These are phyloP conservation scores for Prunus fruticosa DNA, from an alignment of 306 rosid species.

Conservation along the genomic window DNA sequence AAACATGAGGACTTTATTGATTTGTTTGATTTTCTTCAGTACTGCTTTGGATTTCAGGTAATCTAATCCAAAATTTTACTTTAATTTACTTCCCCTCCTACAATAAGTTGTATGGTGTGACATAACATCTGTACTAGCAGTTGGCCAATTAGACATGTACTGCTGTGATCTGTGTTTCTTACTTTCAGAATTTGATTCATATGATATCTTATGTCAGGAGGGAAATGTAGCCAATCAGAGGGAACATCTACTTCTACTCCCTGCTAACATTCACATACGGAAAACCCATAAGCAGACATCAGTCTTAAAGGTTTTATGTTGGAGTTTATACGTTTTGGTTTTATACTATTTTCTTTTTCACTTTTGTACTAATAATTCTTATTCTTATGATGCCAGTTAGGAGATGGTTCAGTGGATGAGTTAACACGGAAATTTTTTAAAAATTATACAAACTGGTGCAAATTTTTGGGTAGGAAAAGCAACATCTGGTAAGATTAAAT, in stretches of 20 bases:
- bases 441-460: slow-evolving; percentile 88
- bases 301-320: slow-evolving; percentile 50
- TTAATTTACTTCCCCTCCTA: slow-evolving; percentile 1
- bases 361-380: background rate
- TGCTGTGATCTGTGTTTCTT: background rate
- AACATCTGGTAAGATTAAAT: slow-evolving; percentile 67
- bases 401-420: slow-evolving; percentile 79
- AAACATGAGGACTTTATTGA: slow-evolving; percentile 60
- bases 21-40: slow-evolving; percentile 89
- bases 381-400: slow-evolving; percentile 49
- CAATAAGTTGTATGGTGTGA: background rate
- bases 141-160: background rate
- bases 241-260: slow-evolving; percentile 88
- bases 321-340: slow-evolving; percentile 21
- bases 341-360: slow-evolving; percentile 17
- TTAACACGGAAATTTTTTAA: slow-evolving; percentile 76
- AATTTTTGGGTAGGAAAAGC: slow-evolving; percentile 75
- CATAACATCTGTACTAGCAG: background rate
- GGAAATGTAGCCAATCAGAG: slow-evolving; percentile 90
- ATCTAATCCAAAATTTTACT: slow-evolving; percentile 17
- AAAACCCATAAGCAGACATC: slow-evolving; percentile 50
- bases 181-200: slow-evolving; percentile 14
- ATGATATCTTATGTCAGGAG: slow-evolving; percentile 50
- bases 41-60: slow-evolving; percentile 97
- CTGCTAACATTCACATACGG: slow-evolving; percentile 74